Evolutionary conservation across 2,329 filamentous ascomycete genomes (phyloP).

Genomic region (Xylaria sp.): DNA sequence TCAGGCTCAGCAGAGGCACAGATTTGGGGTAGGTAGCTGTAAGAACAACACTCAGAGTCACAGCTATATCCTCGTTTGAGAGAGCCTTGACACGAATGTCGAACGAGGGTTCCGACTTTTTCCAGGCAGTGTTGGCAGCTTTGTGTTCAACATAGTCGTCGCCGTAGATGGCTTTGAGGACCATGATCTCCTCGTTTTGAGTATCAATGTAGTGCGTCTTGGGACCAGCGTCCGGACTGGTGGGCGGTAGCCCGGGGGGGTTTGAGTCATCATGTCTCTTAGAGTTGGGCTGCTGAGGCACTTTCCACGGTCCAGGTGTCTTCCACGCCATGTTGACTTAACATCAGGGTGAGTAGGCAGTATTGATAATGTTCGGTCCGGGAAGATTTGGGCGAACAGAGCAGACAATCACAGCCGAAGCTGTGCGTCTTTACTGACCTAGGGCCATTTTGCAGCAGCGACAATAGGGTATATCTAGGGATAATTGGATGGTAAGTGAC

Average conservation of each 20-base stretch:
- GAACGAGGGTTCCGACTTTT: conserved; percentile 87
- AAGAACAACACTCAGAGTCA: conserved; percentile 80
- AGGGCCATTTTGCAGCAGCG: conserved; percentile 55
- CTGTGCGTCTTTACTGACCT: conserved; percentile 60
- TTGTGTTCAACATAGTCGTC: conserved; percentile 85
- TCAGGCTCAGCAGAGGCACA: conserved; percentile 75
- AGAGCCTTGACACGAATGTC: conserved; percentile 80
- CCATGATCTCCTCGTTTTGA: conserved; percentile 88
- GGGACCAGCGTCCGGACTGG: conserved; percentile 54
- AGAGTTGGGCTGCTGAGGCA: conserved; percentile 54
- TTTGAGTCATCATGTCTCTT: conserved; percentile 59
- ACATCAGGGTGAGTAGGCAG: conserved; percentile 27
- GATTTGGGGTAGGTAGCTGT: conserved; percentile 93
- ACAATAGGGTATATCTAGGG: conserved; percentile 21
- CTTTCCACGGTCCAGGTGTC: conserved; percentile 59
- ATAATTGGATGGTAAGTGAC: conserved; percentile 21
- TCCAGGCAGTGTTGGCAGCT: conserved; percentile 81
- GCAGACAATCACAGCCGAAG: conserved; percentile 61
- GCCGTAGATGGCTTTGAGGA: conserved; percentile 85
- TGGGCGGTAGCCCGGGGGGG: conserved; percentile 62
- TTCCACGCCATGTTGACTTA: conserved; percentile 63
- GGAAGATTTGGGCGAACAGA: conserved; percentile 46
- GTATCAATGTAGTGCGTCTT: conserved; percentile 80
- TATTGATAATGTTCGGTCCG: conserved; percentile 36
- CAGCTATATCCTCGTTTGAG: conserved; percentile 75